Conservation (phyloP, 2,329 filamentous ascomycete species). For the Neurospora sp. region DNA sequence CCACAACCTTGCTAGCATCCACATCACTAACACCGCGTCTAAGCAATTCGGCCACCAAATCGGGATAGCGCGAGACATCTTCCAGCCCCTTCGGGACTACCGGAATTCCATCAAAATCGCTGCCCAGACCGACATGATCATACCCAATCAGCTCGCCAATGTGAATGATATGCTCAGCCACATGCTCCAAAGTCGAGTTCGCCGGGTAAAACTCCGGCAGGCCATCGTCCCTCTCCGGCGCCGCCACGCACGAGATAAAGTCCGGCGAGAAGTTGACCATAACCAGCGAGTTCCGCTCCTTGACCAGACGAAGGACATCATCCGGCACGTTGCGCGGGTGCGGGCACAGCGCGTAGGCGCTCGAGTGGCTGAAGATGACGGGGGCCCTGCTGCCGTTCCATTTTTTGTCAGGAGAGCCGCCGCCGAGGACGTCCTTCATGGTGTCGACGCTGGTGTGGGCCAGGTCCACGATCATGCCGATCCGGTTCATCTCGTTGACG, state of each 20-base stretch:
- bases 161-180: constrained; percentile 71
- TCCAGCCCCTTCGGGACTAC: constrained; percentile 64
- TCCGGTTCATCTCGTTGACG: constrained; percentile 82
- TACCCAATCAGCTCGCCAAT: constrained; percentile 79
- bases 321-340: constrained; percentile 89
- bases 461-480: constrained; percentile 91
- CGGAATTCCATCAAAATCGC: constrained; percentile 76
- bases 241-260: constrained; percentile 67
- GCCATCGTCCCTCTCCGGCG: constrained; percentile 46
- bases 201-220: constrained; percentile 57
- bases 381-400: constrained; percentile 72
- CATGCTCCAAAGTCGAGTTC: constrained; percentile 66
- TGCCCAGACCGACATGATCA: constrained; percentile 78
- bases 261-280: constrained; percentile 86
- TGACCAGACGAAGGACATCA: constrained; percentile 68
- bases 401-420: constrained; percentile 31
- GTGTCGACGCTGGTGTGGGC: constrained; percentile 69
- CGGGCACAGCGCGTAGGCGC: constrained; percentile 68
- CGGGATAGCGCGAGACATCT: constrained; percentile 76
- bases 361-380: constrained; percentile 83
- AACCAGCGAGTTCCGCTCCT: constrained; percentile 62
- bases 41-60: constrained; percentile 66
- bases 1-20: constrained; percentile 66
- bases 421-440: constrained; percentile 72
- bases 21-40: constrained; percentile 62